Conservation (phyloP, 2,329 filamentous ascomycete genomes). For the Colletotrichum orchidophilum region DNA sequence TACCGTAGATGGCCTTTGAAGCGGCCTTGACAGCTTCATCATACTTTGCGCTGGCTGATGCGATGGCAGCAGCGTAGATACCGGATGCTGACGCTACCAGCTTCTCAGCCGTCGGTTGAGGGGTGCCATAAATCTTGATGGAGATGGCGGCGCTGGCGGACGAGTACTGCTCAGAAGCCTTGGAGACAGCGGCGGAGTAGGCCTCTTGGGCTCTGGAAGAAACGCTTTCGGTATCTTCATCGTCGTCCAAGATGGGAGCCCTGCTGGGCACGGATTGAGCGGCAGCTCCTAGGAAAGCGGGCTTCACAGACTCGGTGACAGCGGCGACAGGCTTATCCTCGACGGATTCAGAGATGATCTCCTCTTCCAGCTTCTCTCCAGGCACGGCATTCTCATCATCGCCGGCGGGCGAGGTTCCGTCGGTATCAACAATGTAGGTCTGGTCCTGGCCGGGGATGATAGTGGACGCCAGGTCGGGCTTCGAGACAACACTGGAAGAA, state of each 20-base stretch:
- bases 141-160: slow-evolving; percentile 75
- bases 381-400: slow-evolving; percentile 31
- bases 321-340: slow-evolving; percentile 40
- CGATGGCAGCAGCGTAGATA: slow-evolving; percentile 73
- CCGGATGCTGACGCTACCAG: slow-evolving; percentile 74
- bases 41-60: slow-evolving; percentile 68
- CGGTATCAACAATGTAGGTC: slow-evolving; percentile 32
- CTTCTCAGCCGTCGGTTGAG: slow-evolving; percentile 68
- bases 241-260: slow-evolving; percentile 60
- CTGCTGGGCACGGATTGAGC: slow-evolving; percentile 60
- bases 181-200: slow-evolving; percentile 72
- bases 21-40: slow-evolving; percentile 64
- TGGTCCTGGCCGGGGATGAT: slow-evolving; percentile 31
- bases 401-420: slow-evolving; percentile 36
- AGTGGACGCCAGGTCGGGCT: slow-evolving; percentile 32
- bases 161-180: slow-evolving; percentile 74
- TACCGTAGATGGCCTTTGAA: slow-evolving; percentile 59
- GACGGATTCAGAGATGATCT: slow-evolving; percentile 37
- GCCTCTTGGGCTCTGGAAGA: slow-evolving; percentile 60
- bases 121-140: slow-evolving; percentile 72
- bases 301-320: slow-evolving; percentile 51
- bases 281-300: slow-evolving; percentile 59
- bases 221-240: slow-evolving; percentile 49
- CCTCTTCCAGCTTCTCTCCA: slow-evolving; percentile 36
- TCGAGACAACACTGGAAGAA: slow-evolving; percentile 3